Percentiles rank a stretch among this genome's conserved stretches.
phyloP scores from a whole-genome alignment of 2,329 filamentous ascomycete genomes.

The Septoria linicola region DNA sequence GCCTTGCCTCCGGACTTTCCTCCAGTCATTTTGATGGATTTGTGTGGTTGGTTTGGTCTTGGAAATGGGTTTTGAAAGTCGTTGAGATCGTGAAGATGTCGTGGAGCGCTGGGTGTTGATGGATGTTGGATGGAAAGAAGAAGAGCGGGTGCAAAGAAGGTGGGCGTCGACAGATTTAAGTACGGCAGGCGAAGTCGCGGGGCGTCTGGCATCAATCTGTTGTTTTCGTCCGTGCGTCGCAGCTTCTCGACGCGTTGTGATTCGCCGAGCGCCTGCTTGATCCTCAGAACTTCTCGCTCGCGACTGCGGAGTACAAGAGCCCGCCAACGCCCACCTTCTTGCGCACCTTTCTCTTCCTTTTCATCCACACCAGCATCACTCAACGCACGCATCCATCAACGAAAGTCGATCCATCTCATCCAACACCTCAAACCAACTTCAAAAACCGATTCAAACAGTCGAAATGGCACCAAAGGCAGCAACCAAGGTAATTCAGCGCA shows the following conservation, averaged over 20 bases:
- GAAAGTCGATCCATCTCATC: constrained; percentile 33
- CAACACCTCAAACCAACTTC: constrained; percentile 31
- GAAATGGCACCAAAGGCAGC: constrained; percentile 98
- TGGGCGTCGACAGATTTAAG: constrained; percentile 20
- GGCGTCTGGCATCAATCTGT: constrained; percentile 16
- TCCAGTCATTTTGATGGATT: constrained; percentile 92
- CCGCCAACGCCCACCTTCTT: constrained; percentile 14
- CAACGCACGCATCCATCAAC: constrained; percentile 34
- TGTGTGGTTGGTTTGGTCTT: constrained; percentile 39
- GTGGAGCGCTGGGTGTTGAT: constrained; percentile 33
- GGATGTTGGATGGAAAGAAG: constrained; percentile 41
- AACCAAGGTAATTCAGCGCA: constrained; percentile 60
- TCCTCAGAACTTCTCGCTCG: constrained; percentile 5
- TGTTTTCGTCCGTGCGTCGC: constrained; percentile 19
- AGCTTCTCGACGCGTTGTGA: constrained; percentile 8
- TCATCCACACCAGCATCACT: constrained; percentile 37
- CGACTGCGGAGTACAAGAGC: constrained; percentile 14
- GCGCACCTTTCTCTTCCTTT: constrained; percentile 37
- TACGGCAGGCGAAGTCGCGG: constrained; percentile 11
- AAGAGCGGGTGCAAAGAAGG: constrained; percentile 26
- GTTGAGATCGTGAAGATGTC: constrained; percentile 27
- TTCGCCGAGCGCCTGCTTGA: background rate
- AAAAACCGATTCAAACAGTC: constrained; percentile 33
- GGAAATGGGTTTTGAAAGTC: constrained; percentile 32
- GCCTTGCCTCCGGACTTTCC: constrained; percentile 99